Conservation (phyloP, 495 filamentous ascomycete genomes). For the Friedmanniomyces endolithicus region DNA sequence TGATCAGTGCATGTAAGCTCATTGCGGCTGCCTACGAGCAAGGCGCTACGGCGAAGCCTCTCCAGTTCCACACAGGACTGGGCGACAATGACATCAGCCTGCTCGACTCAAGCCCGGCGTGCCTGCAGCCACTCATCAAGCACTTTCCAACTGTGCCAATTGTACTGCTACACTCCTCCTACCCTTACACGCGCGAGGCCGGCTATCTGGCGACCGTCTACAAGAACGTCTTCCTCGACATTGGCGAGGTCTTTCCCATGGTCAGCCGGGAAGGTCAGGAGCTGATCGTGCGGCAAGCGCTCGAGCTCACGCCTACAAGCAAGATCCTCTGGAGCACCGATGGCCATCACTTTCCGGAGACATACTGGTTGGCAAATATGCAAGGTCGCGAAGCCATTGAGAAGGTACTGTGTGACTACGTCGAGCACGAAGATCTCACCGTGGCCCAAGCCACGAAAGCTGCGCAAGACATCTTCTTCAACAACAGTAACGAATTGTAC, state of each 20-base stretch:
- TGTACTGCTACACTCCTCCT: slow-evolving; percentile 71
- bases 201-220: slow-evolving; percentile 74
- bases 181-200: slow-evolving; percentile 72
- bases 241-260: slow-evolving; percentile 77
- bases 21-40: slow-evolving; percentile 29
- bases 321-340: slow-evolving; percentile 82
- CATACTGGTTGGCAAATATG: slow-evolving; percentile 61
- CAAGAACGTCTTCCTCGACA: slow-evolving; percentile 71
- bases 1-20: slow-evolving; percentile 36
- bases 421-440: slow-evolving; percentile 44
- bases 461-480: slow-evolving; percentile 50
- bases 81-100: slow-evolving; percentile 75
- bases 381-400: slow-evolving; percentile 69
- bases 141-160: slow-evolving; percentile 56
- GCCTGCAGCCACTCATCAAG: slow-evolving; percentile 62
- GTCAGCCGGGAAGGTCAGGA: slow-evolving; percentile 72
- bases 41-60: slow-evolving; percentile 42
- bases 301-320: slow-evolving; percentile 63
- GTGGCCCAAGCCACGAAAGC: slow-evolving; percentile 47
- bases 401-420: slow-evolving; percentile 53
- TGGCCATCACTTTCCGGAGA: slow-evolving; percentile 74
- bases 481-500: slow-evolving; percentile 60
- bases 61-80: slow-evolving; percentile 81
- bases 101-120: slow-evolving; percentile 57
- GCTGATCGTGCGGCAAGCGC: slow-evolving; percentile 53